These are phyloP conservation scores for Pythium aristosporum DNA, from an alignment of 352 stramenopile species.

Conservation along the genomic window DNA sequence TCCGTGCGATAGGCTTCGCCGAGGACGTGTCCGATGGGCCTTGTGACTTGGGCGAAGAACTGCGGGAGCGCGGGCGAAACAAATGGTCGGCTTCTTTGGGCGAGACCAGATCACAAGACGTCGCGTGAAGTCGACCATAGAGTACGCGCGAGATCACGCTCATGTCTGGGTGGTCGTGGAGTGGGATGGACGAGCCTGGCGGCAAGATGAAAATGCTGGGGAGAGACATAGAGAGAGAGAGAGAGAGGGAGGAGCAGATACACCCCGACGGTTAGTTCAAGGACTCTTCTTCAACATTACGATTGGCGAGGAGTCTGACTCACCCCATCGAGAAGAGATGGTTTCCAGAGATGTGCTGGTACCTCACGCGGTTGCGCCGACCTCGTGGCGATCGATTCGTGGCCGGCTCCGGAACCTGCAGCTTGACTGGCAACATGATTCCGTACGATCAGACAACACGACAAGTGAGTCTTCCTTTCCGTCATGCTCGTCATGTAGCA, in stretches of 20 bases:
- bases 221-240: no score
- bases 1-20: constrained; percentile 33
- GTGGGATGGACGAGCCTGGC: constrained; percentile 60
- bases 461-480: not conserved
- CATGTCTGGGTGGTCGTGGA: constrained; percentile 86
- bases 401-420: constrained; percentile 39
- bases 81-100: constrained; percentile 20
- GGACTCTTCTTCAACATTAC: not conserved
- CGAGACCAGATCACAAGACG: constrained; percentile 57
- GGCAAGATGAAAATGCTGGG: constrained; percentile 85
- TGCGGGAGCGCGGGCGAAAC: constrained; percentile 9
- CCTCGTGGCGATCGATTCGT: constrained; percentile 3
- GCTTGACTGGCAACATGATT: constrained; percentile 36
- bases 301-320: not conserved
- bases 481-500: not conserved
- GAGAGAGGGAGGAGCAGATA: not conserved
- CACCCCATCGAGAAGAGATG: constrained; percentile 81
- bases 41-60: constrained; percentile 12
- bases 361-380: constrained; percentile 45
- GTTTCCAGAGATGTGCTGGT: constrained; percentile 84
- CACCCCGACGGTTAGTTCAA: not conserved
- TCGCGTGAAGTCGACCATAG: constrained; percentile 67
- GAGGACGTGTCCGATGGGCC: not conserved
- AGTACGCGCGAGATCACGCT: constrained; percentile 81
- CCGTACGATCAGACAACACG: not conserved